Evolutionary conservation across 495 filamentous ascomycete genomes (phyloP).

Genomic region (Chaetomium tenue): DNA sequence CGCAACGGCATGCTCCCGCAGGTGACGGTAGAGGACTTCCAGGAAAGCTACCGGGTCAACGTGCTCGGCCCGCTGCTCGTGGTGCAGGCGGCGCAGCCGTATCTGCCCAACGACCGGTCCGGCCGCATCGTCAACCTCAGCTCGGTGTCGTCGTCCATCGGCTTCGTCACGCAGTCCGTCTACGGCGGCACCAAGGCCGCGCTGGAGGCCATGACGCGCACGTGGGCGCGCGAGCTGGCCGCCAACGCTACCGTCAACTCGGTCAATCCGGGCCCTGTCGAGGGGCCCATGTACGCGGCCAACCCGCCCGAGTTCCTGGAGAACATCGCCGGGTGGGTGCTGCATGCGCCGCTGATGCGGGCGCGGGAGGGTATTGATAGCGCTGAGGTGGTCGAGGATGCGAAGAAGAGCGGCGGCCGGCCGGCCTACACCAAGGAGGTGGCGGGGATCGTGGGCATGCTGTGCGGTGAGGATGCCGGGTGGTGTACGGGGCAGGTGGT

Average conservation of each 20-base stretch:
- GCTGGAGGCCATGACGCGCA: constrained; percentile 87
- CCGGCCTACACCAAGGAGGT: constrained; percentile 73
- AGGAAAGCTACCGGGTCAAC: constrained; percentile 73
- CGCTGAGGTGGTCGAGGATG: constrained; percentile 58
- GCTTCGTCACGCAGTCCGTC: constrained; percentile 68
- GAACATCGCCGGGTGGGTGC: constrained; percentile 53
- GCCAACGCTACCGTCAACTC: constrained; percentile 81
- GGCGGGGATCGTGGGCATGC: constrained; percentile 81
- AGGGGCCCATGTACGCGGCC: constrained; percentile 64
- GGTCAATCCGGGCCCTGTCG: constrained; percentile 84
- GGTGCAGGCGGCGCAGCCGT: constrained; percentile 65
- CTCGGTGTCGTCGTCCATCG: constrained; percentile 64
- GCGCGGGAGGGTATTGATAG: constrained; percentile 56
- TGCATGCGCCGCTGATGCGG: constrained; percentile 64
- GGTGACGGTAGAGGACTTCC: constrained; percentile 60
- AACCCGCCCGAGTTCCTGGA: constrained; percentile 45
- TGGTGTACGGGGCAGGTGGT: constrained; percentile 87
- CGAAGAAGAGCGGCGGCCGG: constrained; percentile 60
- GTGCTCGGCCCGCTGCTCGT: constrained; percentile 83
- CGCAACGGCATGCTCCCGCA: constrained; percentile 59
- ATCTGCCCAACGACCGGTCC: constrained; percentile 69
- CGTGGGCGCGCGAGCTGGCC: constrained; percentile 78
- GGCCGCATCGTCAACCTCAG: constrained; percentile 80
- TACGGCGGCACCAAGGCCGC: constrained; percentile 91
- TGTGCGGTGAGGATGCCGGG: constrained; percentile 67